Percentiles rank a stretch among this genome's conserved stretches.
Evolutionary conservation across 164 flowering plant genomes (phyloP).

Genomic region (Chimonanthus praecox): DNA sequence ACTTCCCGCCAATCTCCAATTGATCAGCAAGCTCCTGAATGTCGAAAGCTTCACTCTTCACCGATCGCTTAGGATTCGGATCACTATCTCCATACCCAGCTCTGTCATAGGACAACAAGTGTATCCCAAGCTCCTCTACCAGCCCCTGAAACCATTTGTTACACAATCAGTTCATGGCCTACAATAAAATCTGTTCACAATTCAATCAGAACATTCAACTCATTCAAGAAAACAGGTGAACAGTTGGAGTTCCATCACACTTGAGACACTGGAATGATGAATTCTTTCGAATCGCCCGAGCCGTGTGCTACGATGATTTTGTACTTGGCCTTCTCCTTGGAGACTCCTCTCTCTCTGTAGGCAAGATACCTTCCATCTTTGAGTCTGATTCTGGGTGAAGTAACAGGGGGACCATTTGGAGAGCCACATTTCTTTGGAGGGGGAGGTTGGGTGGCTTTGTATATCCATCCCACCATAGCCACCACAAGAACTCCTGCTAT

Average conservation of each 20-base stretch:
- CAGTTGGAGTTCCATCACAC: slow-evolving; percentile 14
- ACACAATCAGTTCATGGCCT: not conserved
- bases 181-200: not conserved
- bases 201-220: not conserved
- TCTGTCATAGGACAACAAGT: slow-evolving; percentile 42
- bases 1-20: slow-evolving; percentile 44
- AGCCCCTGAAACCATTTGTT: slow-evolving; percentile 32
- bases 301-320: slow-evolving; percentile 48
- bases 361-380: slow-evolving; percentile 60
- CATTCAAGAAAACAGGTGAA: not conserved
- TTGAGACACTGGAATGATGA: slow-evolving; percentile 29
- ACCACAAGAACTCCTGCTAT: slow-evolving; percentile 23
- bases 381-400: slow-evolving; percentile 48
- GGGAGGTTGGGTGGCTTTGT: slow-evolving; percentile 36
- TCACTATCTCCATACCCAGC: slow-evolving; percentile 20
- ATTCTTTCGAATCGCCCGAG: slow-evolving; percentile 33
- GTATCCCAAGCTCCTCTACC: slow-evolving; percentile 42
- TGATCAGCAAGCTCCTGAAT: slow-evolving; percentile 57
- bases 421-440: slow-evolving; percentile 50
- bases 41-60: slow-evolving; percentile 55
- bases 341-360: slow-evolving; percentile 45
- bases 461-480: slow-evolving; percentile 37
- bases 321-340: slow-evolving; percentile 42
- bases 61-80: slow-evolving; percentile 43
- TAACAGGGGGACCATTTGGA: slow-evolving; percentile 41